Percentiles rank a stretch among this genome's conserved stretches.
Evolutionary conservation across 202 grass and related monocot species (phyloP).

Genomic region (Zizania palustris): DNA sequence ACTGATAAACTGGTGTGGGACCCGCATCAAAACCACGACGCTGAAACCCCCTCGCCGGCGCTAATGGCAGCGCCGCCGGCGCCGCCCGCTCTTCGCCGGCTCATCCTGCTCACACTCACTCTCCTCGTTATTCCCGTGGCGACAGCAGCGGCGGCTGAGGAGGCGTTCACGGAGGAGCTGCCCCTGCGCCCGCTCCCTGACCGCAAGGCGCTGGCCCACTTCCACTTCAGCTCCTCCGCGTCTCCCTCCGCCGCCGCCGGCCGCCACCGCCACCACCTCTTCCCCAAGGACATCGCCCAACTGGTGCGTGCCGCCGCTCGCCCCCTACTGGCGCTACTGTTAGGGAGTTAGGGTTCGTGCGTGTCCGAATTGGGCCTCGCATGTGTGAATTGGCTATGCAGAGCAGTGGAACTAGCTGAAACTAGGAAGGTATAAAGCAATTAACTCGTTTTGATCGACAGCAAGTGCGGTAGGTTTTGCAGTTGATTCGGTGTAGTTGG

Average conservation of each 20-base stretch:
- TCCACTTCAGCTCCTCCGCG: conserved; percentile 75
- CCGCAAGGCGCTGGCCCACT: conserved; percentile 80
- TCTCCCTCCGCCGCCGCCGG: conserved; percentile 53
- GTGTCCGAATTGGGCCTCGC: conserved; percentile 5
- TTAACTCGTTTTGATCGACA: neutral
- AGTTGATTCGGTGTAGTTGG: conserved; percentile 4
- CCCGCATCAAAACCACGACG: neutral
- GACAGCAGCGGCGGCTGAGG: conserved; percentile 22
- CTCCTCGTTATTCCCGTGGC: neutral
- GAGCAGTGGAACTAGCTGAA: neutral
- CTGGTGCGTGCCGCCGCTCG: conserved; percentile 51
- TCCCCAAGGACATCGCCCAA: conserved; percentile 93
- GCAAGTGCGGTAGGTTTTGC: neutral
- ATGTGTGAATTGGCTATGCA: neutral
- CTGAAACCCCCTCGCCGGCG: neutral
- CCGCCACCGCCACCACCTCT: conserved; percentile 77
- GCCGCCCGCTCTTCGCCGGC: neutral
- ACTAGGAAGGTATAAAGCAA: neutral
- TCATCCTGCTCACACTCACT: conserved; percentile 13
- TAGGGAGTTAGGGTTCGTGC: conserved; percentile 20
- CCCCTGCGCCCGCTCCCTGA: conserved; percentile 83
- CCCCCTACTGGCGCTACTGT: neutral
- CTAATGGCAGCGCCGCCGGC: conserved; percentile 50
- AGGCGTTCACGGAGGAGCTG: conserved; percentile 88
- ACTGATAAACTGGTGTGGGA: neutral